Percentiles rank a stretch among this genome's conserved stretches.
phyloP scores from a whole-genome alignment of 2,329 filamentous ascomycete species.

The Alternaria arbusti region DNA sequence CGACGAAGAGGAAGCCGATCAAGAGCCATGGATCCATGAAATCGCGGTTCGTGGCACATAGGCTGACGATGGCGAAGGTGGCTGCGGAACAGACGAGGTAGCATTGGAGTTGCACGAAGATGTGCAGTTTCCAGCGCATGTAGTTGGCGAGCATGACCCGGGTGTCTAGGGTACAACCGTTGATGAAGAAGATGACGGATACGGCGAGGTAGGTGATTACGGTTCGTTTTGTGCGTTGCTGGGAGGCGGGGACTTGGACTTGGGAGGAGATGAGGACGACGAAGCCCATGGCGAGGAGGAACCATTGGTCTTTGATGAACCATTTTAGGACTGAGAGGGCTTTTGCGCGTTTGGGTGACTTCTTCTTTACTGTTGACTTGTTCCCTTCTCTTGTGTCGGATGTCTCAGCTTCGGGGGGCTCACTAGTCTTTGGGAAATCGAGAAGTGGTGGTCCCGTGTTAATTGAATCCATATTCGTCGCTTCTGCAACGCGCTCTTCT shows the following conservation, averaged over 20 bases:
- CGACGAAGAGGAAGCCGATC: conserved; percentile 70
- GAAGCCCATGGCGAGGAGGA: conserved; percentile 66
- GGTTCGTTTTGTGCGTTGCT: conserved; percentile 57
- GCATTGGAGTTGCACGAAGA: conserved; percentile 70
- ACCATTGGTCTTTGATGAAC: conserved; percentile 66
- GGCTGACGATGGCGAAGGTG: conserved; percentile 63
- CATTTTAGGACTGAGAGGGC: conserved; percentile 27
- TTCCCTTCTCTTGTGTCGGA: neutral
- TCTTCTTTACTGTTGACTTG: neutral
- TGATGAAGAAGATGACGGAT: conserved; percentile 73
- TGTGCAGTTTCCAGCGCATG: conserved; percentile 71
- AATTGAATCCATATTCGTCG: neutral
- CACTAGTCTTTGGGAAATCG: neutral
- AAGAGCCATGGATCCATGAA: conserved; percentile 70
- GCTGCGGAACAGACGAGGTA: conserved; percentile 71
- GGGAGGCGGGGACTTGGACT: conserved; percentile 62
- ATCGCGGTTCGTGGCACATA: conserved; percentile 55
- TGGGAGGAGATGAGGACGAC: conserved; percentile 61
- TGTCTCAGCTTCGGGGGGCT: neutral
- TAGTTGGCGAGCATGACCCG: conserved; percentile 67
- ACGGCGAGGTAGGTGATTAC: conserved; percentile 71
- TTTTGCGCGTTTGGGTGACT: conserved; percentile 9
- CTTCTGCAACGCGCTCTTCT: neutral
- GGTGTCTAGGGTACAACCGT: conserved; percentile 71
- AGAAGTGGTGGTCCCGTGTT: neutral